Conservation (phyloP, 2,329 filamentous ascomycete species). For the Exophiala xenobiotica region DNA sequence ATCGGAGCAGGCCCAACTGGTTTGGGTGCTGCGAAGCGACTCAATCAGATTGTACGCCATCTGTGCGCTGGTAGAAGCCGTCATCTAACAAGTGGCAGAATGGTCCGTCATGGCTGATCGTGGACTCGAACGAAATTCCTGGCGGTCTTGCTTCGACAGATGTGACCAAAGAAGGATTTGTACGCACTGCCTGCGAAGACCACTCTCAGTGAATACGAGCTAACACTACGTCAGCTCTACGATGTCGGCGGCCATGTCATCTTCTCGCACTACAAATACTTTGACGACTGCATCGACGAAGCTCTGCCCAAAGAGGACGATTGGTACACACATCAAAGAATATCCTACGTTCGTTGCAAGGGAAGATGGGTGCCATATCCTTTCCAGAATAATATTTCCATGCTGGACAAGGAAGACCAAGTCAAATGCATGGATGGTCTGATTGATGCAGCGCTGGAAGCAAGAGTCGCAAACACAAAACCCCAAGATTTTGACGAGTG, state of each 20-base stretch:
- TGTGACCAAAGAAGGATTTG: constrained; percentile 73
- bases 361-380: constrained; percentile 95
- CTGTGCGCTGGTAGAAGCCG: not conserved
- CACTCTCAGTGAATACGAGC: not conserved
- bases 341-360: constrained; percentile 99
- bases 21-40: constrained; percentile 94
- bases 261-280: constrained; percentile 99
- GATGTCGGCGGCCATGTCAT: constrained; percentile 98
- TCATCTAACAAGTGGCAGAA: constrained; percentile 56
- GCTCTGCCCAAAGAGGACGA: constrained; percentile 89
- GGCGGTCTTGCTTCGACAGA: constrained; percentile 96
- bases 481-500: constrained; percentile 97
- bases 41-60: constrained; percentile 85
- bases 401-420: constrained; percentile 96
- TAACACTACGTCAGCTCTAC: constrained; percentile 69
- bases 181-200: constrained; percentile 11
- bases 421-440: constrained; percentile 91
- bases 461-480: constrained; percentile 83
- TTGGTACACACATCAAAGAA: constrained; percentile 97
- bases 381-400: constrained; percentile 99
- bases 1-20: constrained; percentile 98
- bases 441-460: constrained; percentile 89
- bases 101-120: constrained; percentile 90
- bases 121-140: constrained; percentile 87
- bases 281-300: constrained; percentile 98